Percentiles rank a stretch among this genome's conserved stretches.
Conservation (phyloP, 2,329 filamentous ascomycete genomes). For the Thelonectria rubi region DNA sequence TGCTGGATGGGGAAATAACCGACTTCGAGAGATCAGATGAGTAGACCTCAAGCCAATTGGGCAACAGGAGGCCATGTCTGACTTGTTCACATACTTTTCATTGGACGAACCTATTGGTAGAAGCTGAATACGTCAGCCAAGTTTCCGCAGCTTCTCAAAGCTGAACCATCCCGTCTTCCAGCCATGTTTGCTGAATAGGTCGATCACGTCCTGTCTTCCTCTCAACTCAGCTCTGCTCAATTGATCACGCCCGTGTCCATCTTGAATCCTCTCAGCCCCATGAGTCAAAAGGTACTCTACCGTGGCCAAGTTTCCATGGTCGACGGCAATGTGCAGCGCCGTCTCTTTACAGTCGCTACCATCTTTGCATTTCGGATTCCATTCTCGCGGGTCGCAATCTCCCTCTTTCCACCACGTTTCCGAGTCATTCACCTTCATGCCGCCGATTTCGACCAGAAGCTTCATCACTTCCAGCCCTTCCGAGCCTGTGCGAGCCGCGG, state of each 20-base stretch:
- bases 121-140: not conserved
- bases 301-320: constrained; percentile 4
- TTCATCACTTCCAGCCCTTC: constrained; percentile 16
- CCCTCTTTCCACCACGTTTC: constrained; percentile 21
- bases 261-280: constrained; percentile 12
- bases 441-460: constrained; percentile 19
- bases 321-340: constrained; percentile 21
- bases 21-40: too few relatives aligned
- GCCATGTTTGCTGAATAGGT: constrained; percentile 3
- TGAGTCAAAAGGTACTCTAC: constrained; percentile 20
- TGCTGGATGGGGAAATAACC: too few relatives aligned
- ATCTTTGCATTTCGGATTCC: constrained; percentile 17
- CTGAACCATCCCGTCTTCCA: not conserved
- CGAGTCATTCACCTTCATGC: constrained; percentile 23
- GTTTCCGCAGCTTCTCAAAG: not conserved
- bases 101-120: not conserved
- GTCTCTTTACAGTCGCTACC: constrained; percentile 19
- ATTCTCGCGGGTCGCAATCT: constrained; percentile 20
- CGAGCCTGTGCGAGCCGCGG: constrained; percentile 7
- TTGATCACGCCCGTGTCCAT: constrained; percentile 8
- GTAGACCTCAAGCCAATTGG: too few relatives aligned
- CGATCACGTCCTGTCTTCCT: not conserved
- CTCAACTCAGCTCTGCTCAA: constrained; percentile 9
- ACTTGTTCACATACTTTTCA: too few relatives aligned
- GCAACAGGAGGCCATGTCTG: too few relatives aligned